Conservation (phyloP, 176 grass and related monocot species). For the Musa itinerans region DNA sequence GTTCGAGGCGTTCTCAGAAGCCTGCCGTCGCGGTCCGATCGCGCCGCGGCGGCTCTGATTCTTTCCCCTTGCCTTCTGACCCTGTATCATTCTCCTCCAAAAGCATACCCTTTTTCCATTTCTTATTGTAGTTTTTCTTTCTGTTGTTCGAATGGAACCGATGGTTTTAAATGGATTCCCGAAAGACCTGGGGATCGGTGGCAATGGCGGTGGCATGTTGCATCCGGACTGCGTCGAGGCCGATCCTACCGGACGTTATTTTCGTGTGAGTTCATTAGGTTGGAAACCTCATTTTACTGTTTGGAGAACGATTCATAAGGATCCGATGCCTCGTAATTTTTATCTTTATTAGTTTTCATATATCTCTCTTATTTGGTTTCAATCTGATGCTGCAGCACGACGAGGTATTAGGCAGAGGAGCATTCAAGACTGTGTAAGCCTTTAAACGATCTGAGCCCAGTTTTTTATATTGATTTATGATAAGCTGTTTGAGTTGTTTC, state of each 20-base stretch:
- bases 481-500: too few species aligned
- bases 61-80: background rate
- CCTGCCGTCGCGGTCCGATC: background rate
- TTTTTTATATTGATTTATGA: too few species aligned
- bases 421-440: conserved; percentile 86
- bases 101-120: background rate
- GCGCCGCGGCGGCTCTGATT: background rate
- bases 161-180: background rate
- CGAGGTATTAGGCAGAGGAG: conserved; percentile 77
- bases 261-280: conserved; percentile 42
- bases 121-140: background rate
- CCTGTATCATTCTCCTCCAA: background rate
- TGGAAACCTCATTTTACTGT: background rate
- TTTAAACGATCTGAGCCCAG: conserved; percentile 4
- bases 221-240: conserved; percentile 35
- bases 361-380: background rate
- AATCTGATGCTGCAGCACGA: conserved; percentile 44
- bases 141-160: conserved; percentile 2
- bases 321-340: background rate
- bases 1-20: conserved; percentile 6
- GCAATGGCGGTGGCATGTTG: conserved; percentile 20
- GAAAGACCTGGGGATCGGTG: background rate
- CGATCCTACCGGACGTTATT: conserved; percentile 69
- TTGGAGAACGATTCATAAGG: background rate
- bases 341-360: background rate